These are phyloP conservation scores for Parastagonospora avenae DNA, from an alignment of 2,329 filamentous ascomycete species.

Conservation along the genomic window DNA sequence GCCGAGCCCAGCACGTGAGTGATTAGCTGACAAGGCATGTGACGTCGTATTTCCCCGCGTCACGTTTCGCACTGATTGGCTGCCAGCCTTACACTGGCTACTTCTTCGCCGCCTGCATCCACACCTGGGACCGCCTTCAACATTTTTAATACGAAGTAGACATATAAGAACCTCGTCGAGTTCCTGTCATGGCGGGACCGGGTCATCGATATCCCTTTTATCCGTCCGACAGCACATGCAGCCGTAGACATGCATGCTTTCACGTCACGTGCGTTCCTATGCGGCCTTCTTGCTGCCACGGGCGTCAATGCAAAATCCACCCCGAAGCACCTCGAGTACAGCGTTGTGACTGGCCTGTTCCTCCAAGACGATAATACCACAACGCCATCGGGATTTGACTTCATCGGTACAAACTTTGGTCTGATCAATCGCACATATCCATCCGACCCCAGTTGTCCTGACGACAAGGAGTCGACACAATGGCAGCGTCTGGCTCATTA, in stretches of 20 bases:
- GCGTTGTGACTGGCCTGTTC: slow-evolving; percentile 66
- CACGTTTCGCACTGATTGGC: slow-evolving; percentile 36
- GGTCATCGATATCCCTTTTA: too few relatives aligned
- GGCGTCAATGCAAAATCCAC: slow-evolving; percentile 18
- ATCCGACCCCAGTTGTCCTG: slow-evolving; percentile 52
- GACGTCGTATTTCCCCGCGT: slow-evolving; percentile 9
- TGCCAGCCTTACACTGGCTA: slow-evolving; percentile 2
- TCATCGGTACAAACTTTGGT: slow-evolving; percentile 63
- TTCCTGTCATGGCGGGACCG: too few relatives aligned
- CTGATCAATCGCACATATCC: slow-evolving; percentile 67
- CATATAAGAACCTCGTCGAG: slow-evolving; percentile 11
- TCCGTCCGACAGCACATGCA: too few relatives aligned
- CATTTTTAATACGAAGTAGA: slow-evolving; percentile 1
- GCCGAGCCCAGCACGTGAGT: too few relatives aligned
- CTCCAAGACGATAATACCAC: slow-evolving; percentile 66
- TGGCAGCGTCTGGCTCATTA: slow-evolving; percentile 70
- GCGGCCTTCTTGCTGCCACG: slow-evolving; percentile 23
- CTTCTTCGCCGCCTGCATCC: not conserved
- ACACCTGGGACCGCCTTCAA: not conserved
- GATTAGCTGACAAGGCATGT: not conserved
- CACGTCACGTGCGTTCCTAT: not conserved
- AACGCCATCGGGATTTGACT: slow-evolving; percentile 58
- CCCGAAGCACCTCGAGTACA: slow-evolving; percentile 60
- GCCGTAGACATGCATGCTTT: too few relatives aligned
- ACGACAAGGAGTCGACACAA: slow-evolving; percentile 56